Base-by-base conservation (phyloP, 1,284 basidiomycete genomes). In the Moniliophthora roreri region DNA sequence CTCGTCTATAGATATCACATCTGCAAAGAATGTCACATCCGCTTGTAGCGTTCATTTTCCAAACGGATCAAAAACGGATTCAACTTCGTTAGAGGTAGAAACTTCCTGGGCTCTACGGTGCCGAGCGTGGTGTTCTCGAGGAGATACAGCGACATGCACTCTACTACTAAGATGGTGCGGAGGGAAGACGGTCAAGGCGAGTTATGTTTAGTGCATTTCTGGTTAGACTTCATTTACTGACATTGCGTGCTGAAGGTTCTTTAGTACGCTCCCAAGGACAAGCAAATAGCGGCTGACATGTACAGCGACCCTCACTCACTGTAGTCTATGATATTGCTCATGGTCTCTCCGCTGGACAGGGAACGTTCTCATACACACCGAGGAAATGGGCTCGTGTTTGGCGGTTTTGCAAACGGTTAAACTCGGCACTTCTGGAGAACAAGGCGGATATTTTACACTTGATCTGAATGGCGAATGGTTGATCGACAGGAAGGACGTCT, bases 101-200 rank as follows among this genome's bases (percentile, higher is more conserved):
- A 66, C 62, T 90, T 11, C 88, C 88, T 0, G 88, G 88, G 1
- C 59, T 90, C 23, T 89, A 86, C 61, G 88, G 87, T 0, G 88
- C 0, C 82, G 79, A 58, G 71, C 64, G 7, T 77, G 79, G n/a
- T 89, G 87, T 63, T 87, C 85, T 23, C 87, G 87, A 7, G 88
- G 88, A 5, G 74, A 83, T 56, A 72, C 72, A 4, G 88, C 87
- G 5, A 52, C 68, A 74, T 78, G 50, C 89, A 87, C 58, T 91
- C 88, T 61, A 88, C 86, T 64, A 88, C 85, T 16, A 71, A 88
- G 24, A 53, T 90, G 57, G 90, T 91, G 88, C 90, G 88, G 88
- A 74, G 88, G 40, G 60, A 65, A 9, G 70, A 67, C 0, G 87
- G 86, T 3, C 63, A 63, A 0, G n/a, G 88, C 0, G 88, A 90